Evolutionary conservation across 176 grass and related monocot species (phyloP), one percentile per base, ranked within the genome.

Genomic region (Rhynchospora pubera): DNA sequence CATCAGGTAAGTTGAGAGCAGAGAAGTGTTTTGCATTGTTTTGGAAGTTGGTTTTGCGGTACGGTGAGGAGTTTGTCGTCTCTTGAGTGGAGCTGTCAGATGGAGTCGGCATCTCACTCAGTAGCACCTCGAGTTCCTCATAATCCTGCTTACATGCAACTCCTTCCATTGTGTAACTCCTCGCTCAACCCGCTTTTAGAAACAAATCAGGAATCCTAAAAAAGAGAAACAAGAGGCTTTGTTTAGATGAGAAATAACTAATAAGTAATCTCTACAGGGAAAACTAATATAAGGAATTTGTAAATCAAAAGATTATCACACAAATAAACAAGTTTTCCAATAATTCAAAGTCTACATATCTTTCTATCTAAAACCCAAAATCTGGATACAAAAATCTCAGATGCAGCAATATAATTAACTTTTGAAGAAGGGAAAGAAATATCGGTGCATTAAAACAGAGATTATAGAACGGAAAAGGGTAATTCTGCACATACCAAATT

Each of bases 1-100:
- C 87, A 5, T 94, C 85, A 6, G 83, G 82, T 57, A 93, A 57
- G 65, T 24, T 44, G 10, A 62, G 21, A 80, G 78, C n/a, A 1
- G 58, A 57, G 62, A 48, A 23, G 9, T 7, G 57, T 23, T 53
- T 62, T 16, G 16, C 19, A 66, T 52, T 51, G 5, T 16, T 47
- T 23, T 81, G 42, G 39, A 63, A 47, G 45, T 51, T 15, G 3
- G 44, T 3, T 45, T 65, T 82, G 59, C 14, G 0, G 16, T 11
- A 51, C 6, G 79, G 34, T 5, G 4, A 23, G 14, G 62, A 56
- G 46, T n/a, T 53, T 77, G 26, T n/a, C 13, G 8, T 65, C 58
- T 68, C 80, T 32, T 68, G 46, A 50, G 48, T 63, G 32, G 74
- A 39, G 8, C 45, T 57, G 62, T 78, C 47, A 24, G 60, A 65